Base-by-base conservation (phyloP, 2,329 filamentous ascomycete genomes). In the Alternaria alternata region DNA sequence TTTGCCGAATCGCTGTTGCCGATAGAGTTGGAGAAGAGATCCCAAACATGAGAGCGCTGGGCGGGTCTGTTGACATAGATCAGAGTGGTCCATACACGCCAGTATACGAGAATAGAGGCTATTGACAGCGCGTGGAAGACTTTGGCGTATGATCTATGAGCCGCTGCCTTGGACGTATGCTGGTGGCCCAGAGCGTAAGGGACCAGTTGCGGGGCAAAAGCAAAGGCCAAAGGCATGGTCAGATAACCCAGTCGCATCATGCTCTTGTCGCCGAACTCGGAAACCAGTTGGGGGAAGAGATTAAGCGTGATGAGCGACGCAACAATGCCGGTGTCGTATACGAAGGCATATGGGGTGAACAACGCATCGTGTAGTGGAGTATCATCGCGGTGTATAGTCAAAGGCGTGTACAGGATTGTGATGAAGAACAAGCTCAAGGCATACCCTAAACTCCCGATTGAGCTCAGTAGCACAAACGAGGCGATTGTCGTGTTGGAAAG, bases 341-440 rank as follows among this genome's bases (percentile, higher is more conserved):
- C 66, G 22, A 58, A 59, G 2, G 74, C 67, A 39, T 72, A 71
- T 1, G 77, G 77, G 1, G 75, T 71, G 61, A 75, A 76, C 2
- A 81, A 72, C 51, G 61, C 72, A 64, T 67, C 77, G 44, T 60
- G 71, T 64, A 57, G 71, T 41, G 59, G 75, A 46, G 51, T 69
- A 58, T 67, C 75, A 20, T 59, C 69, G 54, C 57, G 70, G 72
- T 69, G 76, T 53, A 85, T 61, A 1, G 85, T 83, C 5, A 83
- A 72, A 1, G 86, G 86, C 0, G 84, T 87, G 26, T 88, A 81
- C 9, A 88, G 77, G 28, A 89, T 77, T 7, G 85, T 83, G 9
- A 89, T 70, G 68, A 86, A 88, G 78, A 90, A 90, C 30, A 90
- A 75, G 65, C 87, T 89, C 74, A 88, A 84, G 3, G 87, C 86